Evolutionary conservation across 1,139 yeast species (phyloP), one percentile per base, ranked within the genome.

Genomic region (Blastobotrys proliferans): DNA sequence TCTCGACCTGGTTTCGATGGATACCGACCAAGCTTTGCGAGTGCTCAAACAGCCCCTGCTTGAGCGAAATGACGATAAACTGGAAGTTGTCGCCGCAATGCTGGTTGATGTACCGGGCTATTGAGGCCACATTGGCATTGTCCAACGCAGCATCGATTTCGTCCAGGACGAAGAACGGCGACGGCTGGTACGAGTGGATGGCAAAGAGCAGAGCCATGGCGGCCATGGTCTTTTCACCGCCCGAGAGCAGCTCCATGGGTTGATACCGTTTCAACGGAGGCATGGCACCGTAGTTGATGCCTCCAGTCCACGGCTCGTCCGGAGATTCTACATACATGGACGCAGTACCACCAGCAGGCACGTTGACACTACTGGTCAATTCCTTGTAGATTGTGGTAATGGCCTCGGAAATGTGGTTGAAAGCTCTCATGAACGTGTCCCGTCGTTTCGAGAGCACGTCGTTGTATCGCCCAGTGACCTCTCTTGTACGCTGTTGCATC

Each of bases 61-160:
- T 92, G 63, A 92, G 75, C 38, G 96, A 85, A 49, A 94, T 94
- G 34, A 94, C 97, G 61, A 94, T 88, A 56, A 92, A 88, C 59
- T 92, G 99, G 58, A 88, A 81, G 35, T 78, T 74, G 1, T 87
- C 83, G 19, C 87, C 83, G 1, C 94, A 83, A 56, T 85, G 82
- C 51, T 75, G 76, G 45, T 76, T 74, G 50, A 92, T 87, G 60
- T 90, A 94, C 47, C 79, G 81, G 11, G 96, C 96, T 47, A 92
- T 82, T 55, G 79, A 78, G 41, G 78, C 77, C 19, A 94, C 97
- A 59, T 92, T 92, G 14, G 88, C 79, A 50, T 85, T 82, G 63
- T 92, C 99, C 50, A 92, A 73, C 0, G 98, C 97, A 1, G 98
- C 97, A 67, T 92, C 99, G 14, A 92, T 90, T 66, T 92, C 99